Base-by-base conservation (phyloP, 768 basidiomycete species). In the Mycena leptocephala region DNA sequence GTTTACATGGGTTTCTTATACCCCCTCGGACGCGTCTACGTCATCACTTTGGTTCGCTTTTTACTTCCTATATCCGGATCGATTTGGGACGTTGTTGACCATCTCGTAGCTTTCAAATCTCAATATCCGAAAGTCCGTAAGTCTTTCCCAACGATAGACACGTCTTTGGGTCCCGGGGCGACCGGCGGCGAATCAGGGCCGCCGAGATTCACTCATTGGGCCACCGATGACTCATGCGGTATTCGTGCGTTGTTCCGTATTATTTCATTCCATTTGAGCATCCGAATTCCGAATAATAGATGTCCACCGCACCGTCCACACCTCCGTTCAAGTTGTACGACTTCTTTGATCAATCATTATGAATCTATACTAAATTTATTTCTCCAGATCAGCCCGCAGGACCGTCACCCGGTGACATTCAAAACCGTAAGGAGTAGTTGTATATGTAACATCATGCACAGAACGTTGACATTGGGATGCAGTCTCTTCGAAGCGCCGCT, bases 211-310 rank as follows among this genome's bases (percentile, higher is more conserved):
- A 7, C 32, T 14, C 32, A 33, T 16, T 32, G 58, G 32, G 58
- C 32, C 30, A 35, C 58, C 20, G 58, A 59, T 18, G 58, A 35
- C 35, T 37, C 58, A 16, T 33, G 20, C 35, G 58, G 58, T 59
- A 59, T 59, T 59, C 58, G 58, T 59, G 58, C 58, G 58, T 59
- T 59, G 58, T 59, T 59, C 35, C 14, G 30, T n/a, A 59, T 59
- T 35, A 59, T 59, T 35, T 24, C 32, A 59, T 20, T 59, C 58
- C 35, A 59, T 37, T 26, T 33, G 58, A 59, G 58, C 22, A 32
- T 32, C 58, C 35, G 20, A 59, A 22, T 59, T 37, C 32, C 51
- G 24, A n/a, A n/a, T n/a, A n/a, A n/a, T n/a, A n/a, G n/a, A n/a
- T n/a, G n/a, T n/a, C n/a, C n/a, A n/a, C n/a, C n/a, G 26, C 26